These are phyloP conservation scores for Trypethelium eluteriae DNA, from an alignment of 495 filamentous ascomycete genomes.

Conservation along the genomic window DNA sequence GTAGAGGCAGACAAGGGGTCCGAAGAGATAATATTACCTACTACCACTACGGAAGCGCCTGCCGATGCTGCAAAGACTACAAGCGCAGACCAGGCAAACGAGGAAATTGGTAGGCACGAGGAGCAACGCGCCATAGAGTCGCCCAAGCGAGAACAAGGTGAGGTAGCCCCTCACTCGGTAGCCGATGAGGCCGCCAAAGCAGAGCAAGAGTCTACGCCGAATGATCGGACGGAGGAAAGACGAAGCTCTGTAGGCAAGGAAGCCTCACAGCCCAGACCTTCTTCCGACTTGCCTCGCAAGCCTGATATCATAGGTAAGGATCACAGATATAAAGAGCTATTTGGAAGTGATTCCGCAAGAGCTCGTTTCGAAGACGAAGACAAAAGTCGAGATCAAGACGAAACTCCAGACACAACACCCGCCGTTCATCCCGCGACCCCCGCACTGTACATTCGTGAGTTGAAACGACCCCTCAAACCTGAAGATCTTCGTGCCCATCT, in stretches of 20 bases:
- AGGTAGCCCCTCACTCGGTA: not conserved
- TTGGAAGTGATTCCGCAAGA: not conserved
- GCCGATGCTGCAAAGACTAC: not conserved
- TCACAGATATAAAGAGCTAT: constrained; percentile 15
- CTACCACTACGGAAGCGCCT: not conserved
- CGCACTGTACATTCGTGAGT: constrained; percentile 81
- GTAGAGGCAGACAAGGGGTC: not conserved
- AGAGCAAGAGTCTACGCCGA: not conserved
- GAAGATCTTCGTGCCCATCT: constrained; percentile 58
- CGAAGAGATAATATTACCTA: not conserved
- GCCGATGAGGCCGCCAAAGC: not conserved
- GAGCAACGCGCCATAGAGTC: not conserved
- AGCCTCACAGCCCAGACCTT: not conserved
- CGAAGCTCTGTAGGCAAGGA: not conserved
- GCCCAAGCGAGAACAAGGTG: not conserved
- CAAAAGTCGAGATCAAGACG: constrained; percentile 32
- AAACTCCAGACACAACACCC: constrained; percentile 47
- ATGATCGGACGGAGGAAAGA: not conserved
- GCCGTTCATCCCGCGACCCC: constrained; percentile 76
- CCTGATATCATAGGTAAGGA: constrained; percentile 4
- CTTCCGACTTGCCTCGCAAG: not conserved
- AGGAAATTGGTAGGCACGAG: not conserved
- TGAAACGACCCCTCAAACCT: constrained; percentile 79
- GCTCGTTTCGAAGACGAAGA: not conserved
- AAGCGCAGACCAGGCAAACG: not conserved